These are phyloP conservation scores for Paradendryphiella salina DNA, from an alignment of 2,329 filamentous ascomycete genomes.

Conservation along the genomic window DNA sequence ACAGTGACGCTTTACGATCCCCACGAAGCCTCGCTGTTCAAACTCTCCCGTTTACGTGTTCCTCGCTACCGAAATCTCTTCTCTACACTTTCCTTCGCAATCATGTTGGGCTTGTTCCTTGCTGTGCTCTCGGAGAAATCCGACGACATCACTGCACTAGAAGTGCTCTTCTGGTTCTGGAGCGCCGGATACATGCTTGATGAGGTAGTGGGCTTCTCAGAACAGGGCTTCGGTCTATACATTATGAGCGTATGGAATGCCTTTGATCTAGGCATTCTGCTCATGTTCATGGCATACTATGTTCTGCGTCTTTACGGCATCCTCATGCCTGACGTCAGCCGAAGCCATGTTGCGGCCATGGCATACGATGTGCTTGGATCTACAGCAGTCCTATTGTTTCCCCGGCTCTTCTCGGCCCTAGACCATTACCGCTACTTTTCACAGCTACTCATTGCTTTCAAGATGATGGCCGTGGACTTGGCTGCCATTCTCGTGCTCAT, in stretches of 20 bases:
- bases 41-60: conserved; percentile 85
- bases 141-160: conserved; percentile 77
- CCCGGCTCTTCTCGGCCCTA: conserved; percentile 86
- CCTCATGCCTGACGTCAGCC: conserved; percentile 71
- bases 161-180: conserved; percentile 97
- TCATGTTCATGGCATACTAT: conserved; percentile 86
- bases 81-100: conserved; percentile 82
- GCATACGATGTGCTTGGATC: conserved; percentile 94
- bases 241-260: conserved; percentile 98
- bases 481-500: conserved; percentile 83
- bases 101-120: conserved; percentile 82
- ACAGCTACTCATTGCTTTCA: conserved; percentile 88
- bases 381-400: conserved; percentile 85
- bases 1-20: conserved; percentile 90
- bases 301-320: conserved; percentile 86
- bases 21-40: conserved; percentile 85
- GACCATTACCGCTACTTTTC: conserved; percentile 97
- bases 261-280: conserved; percentile 86
- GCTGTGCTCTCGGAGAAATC: conserved; percentile 78
- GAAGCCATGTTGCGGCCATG: conserved; percentile 73
- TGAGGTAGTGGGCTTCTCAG: conserved; percentile 92
- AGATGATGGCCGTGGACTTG: conserved; percentile 89
- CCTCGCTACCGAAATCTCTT: conserved; percentile 90
- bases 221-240: conserved; percentile 94
- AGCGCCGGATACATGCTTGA: conserved; percentile 96